Percentiles rank a stretch among this genome's conserved stretches.
These are phyloP conservation scores for Globisporangium mamillatum DNA, from an alignment of 352 stramenopile species.

Conservation along the genomic window DNA sequence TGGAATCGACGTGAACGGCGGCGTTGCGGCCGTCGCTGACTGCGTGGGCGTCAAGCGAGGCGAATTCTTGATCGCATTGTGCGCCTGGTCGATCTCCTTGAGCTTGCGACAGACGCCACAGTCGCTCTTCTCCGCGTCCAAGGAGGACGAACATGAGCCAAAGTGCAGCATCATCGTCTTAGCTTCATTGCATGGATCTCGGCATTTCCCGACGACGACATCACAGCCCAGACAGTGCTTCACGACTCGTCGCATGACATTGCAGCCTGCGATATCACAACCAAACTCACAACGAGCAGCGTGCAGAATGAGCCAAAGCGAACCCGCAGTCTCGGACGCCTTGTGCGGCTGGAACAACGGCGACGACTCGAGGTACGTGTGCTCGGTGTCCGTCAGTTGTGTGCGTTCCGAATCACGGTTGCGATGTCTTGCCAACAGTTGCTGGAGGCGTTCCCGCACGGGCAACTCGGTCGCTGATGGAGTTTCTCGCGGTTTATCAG, in stretches of 20 bases:
- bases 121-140: slow-evolving; percentile 20
- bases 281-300: slow-evolving; percentile 39
- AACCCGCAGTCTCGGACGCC: slow-evolving; percentile 57
- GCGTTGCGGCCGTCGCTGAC: neutral
- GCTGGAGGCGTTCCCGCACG: slow-evolving; percentile 25
- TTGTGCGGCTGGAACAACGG: slow-evolving; percentile 52
- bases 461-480: neutral
- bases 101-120: slow-evolving; percentile 65
- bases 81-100: slow-evolving; percentile 62
- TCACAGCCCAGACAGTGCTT: slow-evolving; percentile 66
- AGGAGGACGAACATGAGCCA: slow-evolving; percentile 35
- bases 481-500: neutral
- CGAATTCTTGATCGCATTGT: slow-evolving; percentile 47
- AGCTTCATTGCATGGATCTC: slow-evolving; percentile 67
- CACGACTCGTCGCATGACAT: slow-evolving; percentile 68
- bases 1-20: slow-evolving; percentile 17
- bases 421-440: slow-evolving; percentile 13
- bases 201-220: slow-evolving; percentile 53
- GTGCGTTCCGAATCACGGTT: slow-evolving; percentile 6
- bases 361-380: slow-evolving; percentile 49
- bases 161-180: slow-evolving; percentile 78
- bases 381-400: slow-evolving; percentile 41
- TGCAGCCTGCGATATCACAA: slow-evolving; percentile 55
- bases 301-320: slow-evolving; percentile 70
- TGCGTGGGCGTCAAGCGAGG: slow-evolving; percentile 14